Evolutionary conservation across 2,329 filamentous ascomycete species (phyloP).

Genomic region (Penicillium verrucosum): DNA sequence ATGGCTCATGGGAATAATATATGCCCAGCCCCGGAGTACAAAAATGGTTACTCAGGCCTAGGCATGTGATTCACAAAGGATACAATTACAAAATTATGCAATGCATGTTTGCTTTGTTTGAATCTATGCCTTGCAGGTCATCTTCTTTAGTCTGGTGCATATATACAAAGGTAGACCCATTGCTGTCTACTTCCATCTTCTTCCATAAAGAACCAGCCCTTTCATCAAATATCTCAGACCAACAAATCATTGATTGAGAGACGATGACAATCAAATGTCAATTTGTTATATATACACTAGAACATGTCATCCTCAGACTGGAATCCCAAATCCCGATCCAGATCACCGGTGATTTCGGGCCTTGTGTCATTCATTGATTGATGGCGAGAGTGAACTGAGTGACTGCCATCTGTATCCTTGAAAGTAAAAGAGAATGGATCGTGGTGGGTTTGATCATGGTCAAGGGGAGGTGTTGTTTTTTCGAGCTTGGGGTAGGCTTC

Average conservation of each 20-base stretch:
- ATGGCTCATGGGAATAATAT: too few relatives aligned
- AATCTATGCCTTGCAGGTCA: neutral
- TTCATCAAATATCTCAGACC: too few relatives aligned
- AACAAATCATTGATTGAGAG: neutral
- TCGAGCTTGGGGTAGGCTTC: conserved; percentile 6
- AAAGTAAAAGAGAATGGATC: conserved; percentile 23
- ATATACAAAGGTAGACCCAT: neutral
- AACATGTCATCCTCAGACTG: conserved; percentile 32
- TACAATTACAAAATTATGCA: too few relatives aligned
- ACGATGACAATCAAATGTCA: neutral
- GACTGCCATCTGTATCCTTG: conserved; percentile 10
- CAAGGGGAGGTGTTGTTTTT: neutral
- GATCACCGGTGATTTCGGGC: conserved; percentile 35
- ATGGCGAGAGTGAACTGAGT: neutral
- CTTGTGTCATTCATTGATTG: conserved; percentile 13
- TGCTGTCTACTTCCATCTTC: neutral
- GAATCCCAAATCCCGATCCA: conserved; percentile 39
- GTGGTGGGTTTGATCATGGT: conserved; percentile 8
- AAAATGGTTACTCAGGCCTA: too few relatives aligned
- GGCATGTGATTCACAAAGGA: too few relatives aligned
- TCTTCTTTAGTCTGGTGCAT: neutral
- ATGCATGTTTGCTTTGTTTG: neutral
- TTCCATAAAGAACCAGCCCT: neutral
- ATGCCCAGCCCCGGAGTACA: too few relatives aligned
- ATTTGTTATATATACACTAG: conserved; percentile 5